phyloP scores from a whole-genome alignment of 148 eudicot species.

The Spergularia bocconei region DNA sequence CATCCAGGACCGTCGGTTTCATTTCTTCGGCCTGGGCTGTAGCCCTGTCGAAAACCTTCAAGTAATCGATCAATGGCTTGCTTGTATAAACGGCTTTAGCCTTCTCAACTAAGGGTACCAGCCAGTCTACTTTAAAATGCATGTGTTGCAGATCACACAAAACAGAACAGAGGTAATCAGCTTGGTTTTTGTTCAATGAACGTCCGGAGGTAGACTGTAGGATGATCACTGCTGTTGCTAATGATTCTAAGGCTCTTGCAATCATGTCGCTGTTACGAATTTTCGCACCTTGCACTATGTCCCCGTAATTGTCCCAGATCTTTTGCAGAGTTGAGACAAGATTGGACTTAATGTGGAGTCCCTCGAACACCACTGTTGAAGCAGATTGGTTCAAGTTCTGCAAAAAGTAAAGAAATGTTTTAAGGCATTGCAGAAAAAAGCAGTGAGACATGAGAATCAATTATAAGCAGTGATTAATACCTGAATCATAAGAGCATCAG shows the following conservation, averaged over 20 bases:
- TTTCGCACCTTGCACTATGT: not conserved
- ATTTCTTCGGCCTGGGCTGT: not conserved
- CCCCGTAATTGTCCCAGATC: not conserved
- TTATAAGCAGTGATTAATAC: slow-evolving; percentile 1
- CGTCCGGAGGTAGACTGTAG: slow-evolving; percentile 9
- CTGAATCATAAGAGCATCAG: slow-evolving; percentile 5
- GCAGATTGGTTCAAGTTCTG: not conserved
- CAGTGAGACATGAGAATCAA: not conserved
- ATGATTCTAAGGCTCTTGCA: slow-evolving; percentile 10
- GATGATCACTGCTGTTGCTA: slow-evolving; percentile 1
- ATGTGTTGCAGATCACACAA: slow-evolving; percentile 10
- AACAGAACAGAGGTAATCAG: slow-evolving; percentile 14
- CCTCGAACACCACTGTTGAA: not conserved
- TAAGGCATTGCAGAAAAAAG: too few relatives aligned
- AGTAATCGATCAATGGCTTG: not conserved
- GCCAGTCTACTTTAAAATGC: slow-evolving; percentile 16
- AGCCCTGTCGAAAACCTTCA: not conserved
- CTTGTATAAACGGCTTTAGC: slow-evolving; percentile 13
- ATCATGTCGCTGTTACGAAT: not conserved
- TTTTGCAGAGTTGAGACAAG: too few relatives aligned
- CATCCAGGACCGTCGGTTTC: slow-evolving; percentile 9
- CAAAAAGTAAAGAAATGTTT: not conserved
- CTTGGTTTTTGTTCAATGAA: slow-evolving; percentile 11
- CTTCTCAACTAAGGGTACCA: slow-evolving; percentile 13
- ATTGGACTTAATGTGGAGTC: too few relatives aligned